Evolutionary conservation across 495 filamentous ascomycete species (phyloP), one percentile per base, ranked within the genome.

Genomic region (Penicillium taxi): DNA sequence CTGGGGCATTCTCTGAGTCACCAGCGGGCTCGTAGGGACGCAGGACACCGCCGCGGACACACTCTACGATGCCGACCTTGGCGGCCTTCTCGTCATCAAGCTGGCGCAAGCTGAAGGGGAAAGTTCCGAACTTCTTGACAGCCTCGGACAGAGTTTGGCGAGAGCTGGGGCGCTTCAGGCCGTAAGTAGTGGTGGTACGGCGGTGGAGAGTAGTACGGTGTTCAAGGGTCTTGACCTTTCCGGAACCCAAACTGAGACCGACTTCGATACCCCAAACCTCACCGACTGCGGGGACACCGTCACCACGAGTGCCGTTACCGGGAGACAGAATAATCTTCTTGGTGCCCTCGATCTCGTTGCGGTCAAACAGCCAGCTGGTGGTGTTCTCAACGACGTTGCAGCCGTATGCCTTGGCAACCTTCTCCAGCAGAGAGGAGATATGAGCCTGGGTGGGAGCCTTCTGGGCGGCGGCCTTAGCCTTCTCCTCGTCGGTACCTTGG

Each of bases 231-330:
- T 96, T 98, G 59, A 91, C 81, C 68, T 98, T 98, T 48, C 91
- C 91, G 32, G 77, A 81, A 32, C 91, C 93, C 46, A 88, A 65
- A 61, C 83, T 89, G 47, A 96, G 77, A 50, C 90, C 88, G 54
- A 94, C 75, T 72, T 98, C 91, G 22, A 96, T 86, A 59, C 91
- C 91, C 91, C 91, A 98, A 46, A 91, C 90, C 55, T 98, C 91
- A 44, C 86, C 86, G 34, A 96, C 72, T 48, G 94, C 91, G 25
- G 91, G 86, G 26, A 77, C 55, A 46, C 91, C 91, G 52, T 98
- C 91, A 32, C 88, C 88, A 67, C 91, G 94, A 52, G 84, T 79
- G 44, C 73, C 68, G 53, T 94, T 28, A n/a, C 11, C 84, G 20
- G 93, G 87, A 13, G 84, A 72, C 17, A 98, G 66, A 35, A 98